phyloP scores from a whole-genome alignment of 2,329 filamentous ascomycete species.

The Mycosphaerella arachidis region DNA sequence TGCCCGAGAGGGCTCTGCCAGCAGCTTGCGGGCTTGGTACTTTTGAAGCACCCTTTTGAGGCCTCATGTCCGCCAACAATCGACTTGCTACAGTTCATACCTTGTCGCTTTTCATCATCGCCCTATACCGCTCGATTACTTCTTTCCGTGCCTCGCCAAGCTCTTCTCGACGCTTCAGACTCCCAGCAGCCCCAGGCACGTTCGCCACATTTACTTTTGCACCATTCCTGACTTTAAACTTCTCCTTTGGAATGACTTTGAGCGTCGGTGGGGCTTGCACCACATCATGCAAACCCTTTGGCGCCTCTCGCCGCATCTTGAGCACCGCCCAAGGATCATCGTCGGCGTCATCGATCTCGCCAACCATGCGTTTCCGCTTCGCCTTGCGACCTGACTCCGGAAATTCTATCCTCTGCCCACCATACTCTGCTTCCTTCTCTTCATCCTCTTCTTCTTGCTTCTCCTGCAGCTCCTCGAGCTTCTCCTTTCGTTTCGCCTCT shows the following conservation, averaged over 20 bases:
- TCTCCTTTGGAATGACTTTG: constrained; percentile 56
- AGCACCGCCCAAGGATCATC: constrained; percentile 76
- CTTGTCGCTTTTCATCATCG: constrained; percentile 54
- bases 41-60: not conserved
- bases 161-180: constrained; percentile 68
- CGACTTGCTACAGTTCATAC: constrained; percentile 1
- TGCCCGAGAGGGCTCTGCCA: too few species aligned
- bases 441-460: constrained; percentile 61
- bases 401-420: constrained; percentile 59
- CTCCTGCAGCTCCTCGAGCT: constrained; percentile 65
- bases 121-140: constrained; percentile 70
- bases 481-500: constrained; percentile 73
- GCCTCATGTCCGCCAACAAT: not conserved
- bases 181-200: constrained; percentile 65
- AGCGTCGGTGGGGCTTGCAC: constrained; percentile 73
- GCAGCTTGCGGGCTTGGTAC: too few species aligned
- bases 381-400: constrained; percentile 51
- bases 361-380: constrained; percentile 41
- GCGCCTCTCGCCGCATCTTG: constrained; percentile 60
- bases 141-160: constrained; percentile 63
- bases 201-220: constrained; percentile 64
- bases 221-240: constrained; percentile 61
- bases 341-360: constrained; percentile 48
- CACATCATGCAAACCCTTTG: constrained; percentile 51
- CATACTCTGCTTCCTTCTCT: constrained; percentile 58